These are phyloP conservation scores for Urtica urens DNA, from an alignment of 306 rosid genomes.

Conservation along the genomic window DNA sequence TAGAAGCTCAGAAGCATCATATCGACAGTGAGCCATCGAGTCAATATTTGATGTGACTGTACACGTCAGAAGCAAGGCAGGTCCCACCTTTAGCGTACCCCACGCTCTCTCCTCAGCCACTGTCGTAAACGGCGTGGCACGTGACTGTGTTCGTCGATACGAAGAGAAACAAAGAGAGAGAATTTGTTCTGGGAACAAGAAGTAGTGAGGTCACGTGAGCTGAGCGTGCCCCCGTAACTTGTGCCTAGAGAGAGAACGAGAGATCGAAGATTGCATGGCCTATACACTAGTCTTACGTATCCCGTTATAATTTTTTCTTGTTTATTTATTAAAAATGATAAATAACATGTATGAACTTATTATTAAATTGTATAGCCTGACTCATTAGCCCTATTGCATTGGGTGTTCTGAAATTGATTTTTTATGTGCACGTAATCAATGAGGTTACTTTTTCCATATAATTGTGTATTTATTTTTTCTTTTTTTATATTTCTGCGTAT, in stretches of 20 bases:
- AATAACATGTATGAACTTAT: no score
- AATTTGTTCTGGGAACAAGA: background rate
- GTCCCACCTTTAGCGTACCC: background rate
- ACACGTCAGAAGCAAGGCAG: background rate
- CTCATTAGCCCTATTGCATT: no score
- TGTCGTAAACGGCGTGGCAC: conserved; percentile 20
- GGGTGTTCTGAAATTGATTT: no score
- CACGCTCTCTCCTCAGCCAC: background rate
- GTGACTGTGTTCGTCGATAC: background rate
- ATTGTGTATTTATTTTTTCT: no score
- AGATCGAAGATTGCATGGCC: background rate
- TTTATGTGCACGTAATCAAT: no score
- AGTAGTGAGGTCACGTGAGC: conserved; percentile 29
- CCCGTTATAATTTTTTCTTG: background rate
- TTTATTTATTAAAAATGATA: background rate
- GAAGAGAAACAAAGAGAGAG: background rate
- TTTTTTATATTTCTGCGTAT: no score
- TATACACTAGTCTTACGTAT: conserved; percentile 18
- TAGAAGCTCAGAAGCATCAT: background rate
- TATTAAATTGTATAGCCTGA: no score
- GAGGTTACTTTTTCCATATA: no score
- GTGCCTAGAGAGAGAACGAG: conserved; percentile 15
- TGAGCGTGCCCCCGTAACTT: conserved; percentile 24
- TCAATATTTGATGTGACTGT: background rate
- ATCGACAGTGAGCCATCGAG: background rate